A percentile compares a stretch with the other conserved stretches of the same genome.
Evolutionary conservation across 345 rosid genomes (phyloP).

Genomic region (Dipteronia sinensis): DNA sequence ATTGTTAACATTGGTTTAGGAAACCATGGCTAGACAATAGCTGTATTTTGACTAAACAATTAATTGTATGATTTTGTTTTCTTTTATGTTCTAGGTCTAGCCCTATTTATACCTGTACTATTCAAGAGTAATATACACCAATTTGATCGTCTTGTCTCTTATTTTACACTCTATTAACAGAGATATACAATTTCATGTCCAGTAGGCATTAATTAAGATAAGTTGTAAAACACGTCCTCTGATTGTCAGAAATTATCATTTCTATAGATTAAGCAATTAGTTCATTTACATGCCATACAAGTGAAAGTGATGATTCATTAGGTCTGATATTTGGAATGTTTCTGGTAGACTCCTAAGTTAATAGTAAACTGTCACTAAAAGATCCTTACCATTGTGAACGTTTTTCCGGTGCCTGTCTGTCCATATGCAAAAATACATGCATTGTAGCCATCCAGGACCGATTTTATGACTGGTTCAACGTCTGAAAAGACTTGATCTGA

Average conservation of each 20-base stretch:
- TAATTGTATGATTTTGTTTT: no score
- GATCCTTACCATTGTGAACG: slow-evolving; percentile 68
- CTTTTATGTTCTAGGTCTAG: no score
- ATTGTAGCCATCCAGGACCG: slow-evolving; percentile 80
- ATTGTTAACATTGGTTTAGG: no score
- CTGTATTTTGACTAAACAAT: no score
- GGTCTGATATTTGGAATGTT: neutral
- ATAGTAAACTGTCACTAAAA: neutral
- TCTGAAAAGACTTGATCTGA: slow-evolving; percentile 79
- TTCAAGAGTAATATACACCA: no score
- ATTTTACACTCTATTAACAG: neutral
- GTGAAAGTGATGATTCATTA: slow-evolving; percentile 8
- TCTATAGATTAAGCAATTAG: neutral
- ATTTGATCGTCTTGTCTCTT: no score
- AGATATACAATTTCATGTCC: neutral
- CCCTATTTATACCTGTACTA: no score
- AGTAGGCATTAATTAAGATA: neutral
- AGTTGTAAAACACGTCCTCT: neutral
- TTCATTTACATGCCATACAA: neutral
- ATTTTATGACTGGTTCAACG: slow-evolving; percentile 76
- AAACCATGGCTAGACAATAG: no score
- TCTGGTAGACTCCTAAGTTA: neutral
- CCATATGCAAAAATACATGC: slow-evolving; percentile 86
- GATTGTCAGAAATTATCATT: neutral
- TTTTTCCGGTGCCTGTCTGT: slow-evolving; percentile 90